A percentile compares a stretch with the other conserved stretches of the same genome.
Conservation (phyloP, 352 stramenopile species). For the Blastocystis sp. region DNA sequence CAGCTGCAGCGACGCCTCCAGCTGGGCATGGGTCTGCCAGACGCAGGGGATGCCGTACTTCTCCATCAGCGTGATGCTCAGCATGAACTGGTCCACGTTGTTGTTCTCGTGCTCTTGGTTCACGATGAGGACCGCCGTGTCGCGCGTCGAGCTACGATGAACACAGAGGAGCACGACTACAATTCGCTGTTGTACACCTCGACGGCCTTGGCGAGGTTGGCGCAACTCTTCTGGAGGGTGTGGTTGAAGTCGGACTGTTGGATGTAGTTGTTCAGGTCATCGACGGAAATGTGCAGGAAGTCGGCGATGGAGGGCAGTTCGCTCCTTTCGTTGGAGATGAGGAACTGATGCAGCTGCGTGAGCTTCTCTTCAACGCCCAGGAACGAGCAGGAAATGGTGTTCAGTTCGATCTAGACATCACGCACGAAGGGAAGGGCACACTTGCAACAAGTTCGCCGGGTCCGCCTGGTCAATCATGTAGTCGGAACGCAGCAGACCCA, state of each 20-base stretch:
- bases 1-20: neutral
- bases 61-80: neutral
- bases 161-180: neutral
- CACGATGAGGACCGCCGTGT: constrained; percentile 32
- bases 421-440: constrained; percentile 79
- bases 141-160: neutral
- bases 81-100: constrained; percentile 32
- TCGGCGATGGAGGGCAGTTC: neutral
- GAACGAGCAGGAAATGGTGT: constrained; percentile 97
- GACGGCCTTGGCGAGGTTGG: neutral
- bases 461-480: constrained; percentile 90
- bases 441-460: constrained; percentile 71
- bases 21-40: constrained; percentile 48
- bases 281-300: neutral
- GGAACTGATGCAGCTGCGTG: constrained; percentile 86
- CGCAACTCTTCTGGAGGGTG: constrained; percentile 1
- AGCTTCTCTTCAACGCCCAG: constrained; percentile 89
- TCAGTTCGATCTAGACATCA: constrained; percentile 91
- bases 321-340: constrained; percentile 72
- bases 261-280: neutral
- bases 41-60: constrained; percentile 27
- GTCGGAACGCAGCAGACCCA: constrained; percentile 89
- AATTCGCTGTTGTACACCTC: constrained; percentile 8
- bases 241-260: constrained; percentile 8
- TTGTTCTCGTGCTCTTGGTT: constrained; percentile 45